Conservation (phyloP, 2,329 filamentous ascomycete genomes). For the Ophiostoma angusticollis region DNA sequence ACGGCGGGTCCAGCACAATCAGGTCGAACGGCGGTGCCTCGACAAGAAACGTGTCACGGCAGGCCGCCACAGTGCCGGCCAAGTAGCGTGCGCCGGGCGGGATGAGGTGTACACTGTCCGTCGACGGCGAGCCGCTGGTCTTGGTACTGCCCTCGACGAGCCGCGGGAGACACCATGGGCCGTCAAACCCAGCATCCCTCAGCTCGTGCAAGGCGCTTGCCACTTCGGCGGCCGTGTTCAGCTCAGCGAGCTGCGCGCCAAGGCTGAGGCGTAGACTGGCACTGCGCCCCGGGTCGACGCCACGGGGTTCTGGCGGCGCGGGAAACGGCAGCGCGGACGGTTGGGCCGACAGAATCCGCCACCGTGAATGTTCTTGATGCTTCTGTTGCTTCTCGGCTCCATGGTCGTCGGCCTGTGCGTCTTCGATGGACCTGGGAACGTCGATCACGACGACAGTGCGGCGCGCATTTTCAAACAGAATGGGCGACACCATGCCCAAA, state of each 20-base stretch:
- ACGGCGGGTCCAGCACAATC: constrained; percentile 64
- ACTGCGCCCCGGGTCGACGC: constrained; percentile 7
- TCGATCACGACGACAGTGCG: constrained; percentile 48
- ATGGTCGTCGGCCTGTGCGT: constrained; percentile 35
- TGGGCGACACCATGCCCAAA: constrained; percentile 17
- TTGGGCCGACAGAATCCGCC: constrained; percentile 33
- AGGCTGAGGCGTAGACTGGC: constrained; percentile 24
- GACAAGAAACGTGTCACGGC: constrained; percentile 27
- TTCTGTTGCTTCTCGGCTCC: not conserved
- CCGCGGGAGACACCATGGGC: constrained; percentile 34
- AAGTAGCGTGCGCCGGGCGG: constrained; percentile 34
- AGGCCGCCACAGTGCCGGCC: constrained; percentile 33
- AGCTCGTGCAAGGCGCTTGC: constrained; percentile 30
- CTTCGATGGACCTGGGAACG: constrained; percentile 55
- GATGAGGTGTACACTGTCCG: constrained; percentile 23
- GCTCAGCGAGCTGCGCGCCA: constrained; percentile 37
- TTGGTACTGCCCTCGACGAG: constrained; percentile 10
- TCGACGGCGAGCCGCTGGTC: constrained; percentile 4
- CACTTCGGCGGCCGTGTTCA: constrained; percentile 39
- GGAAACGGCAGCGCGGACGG: constrained; percentile 33
- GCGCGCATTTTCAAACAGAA: constrained; percentile 41
- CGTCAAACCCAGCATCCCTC: constrained; percentile 20
- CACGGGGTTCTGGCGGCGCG: constrained; percentile 24
- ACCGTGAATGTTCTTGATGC: not conserved
- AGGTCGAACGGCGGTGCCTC: constrained; percentile 46